Evolutionary conservation across 257 asterid genomes (phyloP).

Genomic region (Forsythia viridissima): DNA sequence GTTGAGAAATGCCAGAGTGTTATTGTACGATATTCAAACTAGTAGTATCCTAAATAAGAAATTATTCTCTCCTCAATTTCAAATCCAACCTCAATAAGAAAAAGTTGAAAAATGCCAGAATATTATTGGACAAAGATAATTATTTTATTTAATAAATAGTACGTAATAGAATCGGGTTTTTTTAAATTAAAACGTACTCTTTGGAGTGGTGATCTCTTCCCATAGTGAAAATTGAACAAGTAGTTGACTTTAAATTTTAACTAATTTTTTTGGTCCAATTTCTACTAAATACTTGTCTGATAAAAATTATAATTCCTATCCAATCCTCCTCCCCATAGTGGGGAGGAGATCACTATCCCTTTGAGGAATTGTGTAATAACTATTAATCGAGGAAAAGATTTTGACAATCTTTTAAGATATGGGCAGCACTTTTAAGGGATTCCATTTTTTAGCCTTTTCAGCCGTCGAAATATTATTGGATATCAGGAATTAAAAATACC

Average conservation of each 20-base stretch:
- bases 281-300: too few relatives aligned
- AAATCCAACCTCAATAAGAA: neutral
- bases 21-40: neutral
- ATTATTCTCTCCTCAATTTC: neutral
- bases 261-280: too few relatives aligned
- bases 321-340: too few relatives aligned
- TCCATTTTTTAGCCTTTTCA: neutral
- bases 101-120: neutral
- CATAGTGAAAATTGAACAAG: too few relatives aligned
- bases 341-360: too few relatives aligned
- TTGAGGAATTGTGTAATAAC: neutral
- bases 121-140: neutral
- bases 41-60: neutral
- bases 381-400: neutral
- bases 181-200: neutral
- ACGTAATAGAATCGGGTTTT: neutral
- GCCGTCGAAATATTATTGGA: constrained; percentile 14
- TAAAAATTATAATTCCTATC: too few relatives aligned
- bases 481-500: neutral
- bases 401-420: constrained; percentile 21
- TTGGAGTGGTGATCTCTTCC: too few relatives aligned
- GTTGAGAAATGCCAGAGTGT: neutral
- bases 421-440: neutral
- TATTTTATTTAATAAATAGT: neutral
- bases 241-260: too few relatives aligned